A percentile compares a stretch with the other conserved stretches of the same genome.
These are phyloP conservation scores for Hondaea fermentalgiana DNA, from an alignment of 108 stramenopile species.

Conservation along the genomic window DNA sequence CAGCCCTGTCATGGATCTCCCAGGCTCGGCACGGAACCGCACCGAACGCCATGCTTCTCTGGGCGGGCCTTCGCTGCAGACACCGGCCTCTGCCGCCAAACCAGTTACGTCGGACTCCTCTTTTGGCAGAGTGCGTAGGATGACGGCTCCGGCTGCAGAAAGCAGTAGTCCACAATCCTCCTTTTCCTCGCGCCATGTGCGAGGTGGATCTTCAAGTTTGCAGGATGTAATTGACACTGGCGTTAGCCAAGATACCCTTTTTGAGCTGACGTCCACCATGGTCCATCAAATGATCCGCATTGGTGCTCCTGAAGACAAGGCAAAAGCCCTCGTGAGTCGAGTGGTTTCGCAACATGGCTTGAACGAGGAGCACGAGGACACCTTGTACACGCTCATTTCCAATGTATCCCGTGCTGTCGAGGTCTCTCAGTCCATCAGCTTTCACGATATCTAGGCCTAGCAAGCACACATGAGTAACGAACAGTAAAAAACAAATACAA, in stretches of 20 bases:
- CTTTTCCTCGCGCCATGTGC: too few species aligned
- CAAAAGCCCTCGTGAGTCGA: neutral
- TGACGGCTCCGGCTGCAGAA: neutral
- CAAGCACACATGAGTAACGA: neutral
- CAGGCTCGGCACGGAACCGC: too few species aligned
- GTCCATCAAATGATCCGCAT: constrained; percentile 5
- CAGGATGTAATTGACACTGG: neutral
- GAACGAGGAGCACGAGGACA: neutral
- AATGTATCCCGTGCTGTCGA: neutral
- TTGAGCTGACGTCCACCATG: neutral
- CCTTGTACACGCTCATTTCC: neutral
- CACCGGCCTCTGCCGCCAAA: too few species aligned
- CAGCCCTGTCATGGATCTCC: too few species aligned
- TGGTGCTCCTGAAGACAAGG: neutral
- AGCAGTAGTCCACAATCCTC: too few species aligned
- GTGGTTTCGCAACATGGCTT: neutral
- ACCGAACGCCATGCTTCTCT: neutral
- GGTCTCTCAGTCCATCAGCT: neutral
- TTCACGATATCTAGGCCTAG: neutral
- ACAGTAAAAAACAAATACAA: neutral
- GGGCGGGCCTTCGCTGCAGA: neutral
- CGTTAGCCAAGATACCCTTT: neutral
- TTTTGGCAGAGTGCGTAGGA: too few species aligned
- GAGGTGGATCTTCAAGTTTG: too few species aligned
- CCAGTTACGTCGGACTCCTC: too few species aligned